Evolutionary conservation across 164 flowering plant genomes (phyloP), one percentile per base, ranked within the genome.

Genomic region (Aristolochia contorta): DNA sequence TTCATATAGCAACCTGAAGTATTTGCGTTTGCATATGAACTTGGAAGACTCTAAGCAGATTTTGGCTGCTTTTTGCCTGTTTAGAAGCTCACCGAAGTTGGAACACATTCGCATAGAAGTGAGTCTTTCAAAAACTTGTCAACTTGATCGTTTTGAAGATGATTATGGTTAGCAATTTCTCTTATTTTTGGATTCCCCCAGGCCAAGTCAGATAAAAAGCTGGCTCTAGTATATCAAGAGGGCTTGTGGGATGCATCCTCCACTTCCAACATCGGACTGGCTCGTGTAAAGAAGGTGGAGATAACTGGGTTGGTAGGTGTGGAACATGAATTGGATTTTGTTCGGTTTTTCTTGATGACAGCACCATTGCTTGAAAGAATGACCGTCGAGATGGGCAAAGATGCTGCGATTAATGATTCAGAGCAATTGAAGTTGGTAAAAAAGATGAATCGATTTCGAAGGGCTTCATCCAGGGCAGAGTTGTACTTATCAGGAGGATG

Each of bases 391-490:
- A 57, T 57, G 20, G 20, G 12, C 5, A 22, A 1, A 4, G 16
- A 57, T 0, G 43, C 43, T 37, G 43, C 12, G 3, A 37, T 8
- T 37, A 4, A 37, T 0, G 45, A 30, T 6, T 19, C 43, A 7
- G 48, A 43, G 21, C 25, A 57, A 19, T 6, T 24, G 21, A 3
- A 23, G 19, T 9, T 41, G 6, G 21, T 57, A 16, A 43, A 43
- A 43, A 37, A 19, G 27, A n/a, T 43, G 48, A 19, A 20, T 0
- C 47, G 22, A 43, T 57, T 57, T 21, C 60, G 18, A 21, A 57
- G 48, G 41, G 60, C 60, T 12, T 57, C 60, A 8, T 13, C 48
- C 10, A 33, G 21, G 32, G 60, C 60, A 57, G 74, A 49, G 53
- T 6, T 49, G 10, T 37, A 1, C 7, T 4, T 37, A 7, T 37